These are phyloP conservation scores for Plantago ovata DNA, from an alignment of 257 asterid species.

Conservation along the genomic window DNA sequence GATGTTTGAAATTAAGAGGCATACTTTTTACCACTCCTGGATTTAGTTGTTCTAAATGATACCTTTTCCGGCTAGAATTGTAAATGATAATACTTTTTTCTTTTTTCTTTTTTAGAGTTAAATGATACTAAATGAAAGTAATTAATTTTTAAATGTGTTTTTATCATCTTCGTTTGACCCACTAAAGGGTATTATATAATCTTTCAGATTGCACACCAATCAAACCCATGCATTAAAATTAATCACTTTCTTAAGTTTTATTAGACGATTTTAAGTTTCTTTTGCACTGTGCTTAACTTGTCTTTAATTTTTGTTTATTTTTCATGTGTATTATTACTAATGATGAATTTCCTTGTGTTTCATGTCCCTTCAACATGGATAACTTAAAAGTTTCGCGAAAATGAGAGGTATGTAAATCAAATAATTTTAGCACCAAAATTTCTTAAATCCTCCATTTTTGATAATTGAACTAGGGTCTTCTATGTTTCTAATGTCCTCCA, in stretches of 20 bases:
- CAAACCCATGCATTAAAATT: neutral
- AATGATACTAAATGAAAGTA: neutral
- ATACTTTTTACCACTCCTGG: neutral
- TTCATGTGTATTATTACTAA: conserved; percentile 25
- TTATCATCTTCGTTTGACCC: neutral
- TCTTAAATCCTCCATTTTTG: too few species aligned
- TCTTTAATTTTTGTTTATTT: conserved; percentile 14
- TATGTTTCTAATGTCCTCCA: neutral
- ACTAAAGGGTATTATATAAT: neutral
- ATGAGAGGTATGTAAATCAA: conserved; percentile 61
- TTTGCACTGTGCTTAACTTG: neutral
- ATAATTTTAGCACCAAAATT: too few species aligned
- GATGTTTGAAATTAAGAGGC: neutral
- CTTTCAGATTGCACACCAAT: conserved; percentile 7
- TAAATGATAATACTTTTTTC: too few species aligned
- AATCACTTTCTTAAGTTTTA: neutral
- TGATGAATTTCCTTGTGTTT: conserved; percentile 24
- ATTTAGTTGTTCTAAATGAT: neutral
- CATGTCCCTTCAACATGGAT: conserved; percentile 28
- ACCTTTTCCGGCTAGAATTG: neutral
- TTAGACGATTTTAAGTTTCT: neutral
- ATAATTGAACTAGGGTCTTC: too few species aligned
- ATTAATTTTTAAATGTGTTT: neutral
- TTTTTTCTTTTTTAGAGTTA: too few species aligned
- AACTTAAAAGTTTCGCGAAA: conserved; percentile 65